Percentiles rank a stretch among this genome's conserved stretches.
Conservation (phyloP, 2,329 filamentous ascomycete species). For the Paraconiothyrium sp. region DNA sequence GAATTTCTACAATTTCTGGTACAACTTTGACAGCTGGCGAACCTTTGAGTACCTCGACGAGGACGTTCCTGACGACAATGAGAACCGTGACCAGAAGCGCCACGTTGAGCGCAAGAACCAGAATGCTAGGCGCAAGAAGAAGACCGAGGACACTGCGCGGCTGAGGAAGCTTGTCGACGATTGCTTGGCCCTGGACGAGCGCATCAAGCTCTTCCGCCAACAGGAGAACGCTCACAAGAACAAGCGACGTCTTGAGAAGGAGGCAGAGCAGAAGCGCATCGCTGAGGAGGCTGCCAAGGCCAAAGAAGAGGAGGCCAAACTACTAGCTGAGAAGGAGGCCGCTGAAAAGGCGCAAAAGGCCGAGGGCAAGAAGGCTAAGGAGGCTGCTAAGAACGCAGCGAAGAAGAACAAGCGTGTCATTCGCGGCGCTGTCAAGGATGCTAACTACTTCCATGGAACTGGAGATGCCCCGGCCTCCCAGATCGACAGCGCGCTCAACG, state of each 20-base stretch:
- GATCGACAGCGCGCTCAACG: constrained; percentile 83
- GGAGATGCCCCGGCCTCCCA: constrained; percentile 76
- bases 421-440: constrained; percentile 92
- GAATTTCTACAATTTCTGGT: constrained; percentile 99
- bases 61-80: constrained; percentile 98
- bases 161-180: constrained; percentile 91
- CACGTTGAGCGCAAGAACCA: constrained; percentile 98
- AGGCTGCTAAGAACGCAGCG: constrained; percentile 96
- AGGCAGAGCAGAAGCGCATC: constrained; percentile 88
- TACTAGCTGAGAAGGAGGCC: constrained; percentile 84
- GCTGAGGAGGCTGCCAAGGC: constrained; percentile 84
- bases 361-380: constrained; percentile 93
- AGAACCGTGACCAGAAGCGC: constrained; percentile 98
- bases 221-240: constrained; percentile 93
- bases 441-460: constrained; percentile 85
- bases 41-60: constrained; percentile 98
- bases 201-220: constrained; percentile 97
- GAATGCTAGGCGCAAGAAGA: constrained; percentile 98
- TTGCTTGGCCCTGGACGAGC: constrained; percentile 83
- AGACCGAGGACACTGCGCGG: constrained; percentile 95
- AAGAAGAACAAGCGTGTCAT: constrained; percentile 99
- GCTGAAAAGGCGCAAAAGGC: constrained; percentile 86
- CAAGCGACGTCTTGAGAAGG: constrained; percentile 89
- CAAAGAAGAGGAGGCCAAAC: constrained; percentile 84
- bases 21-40: constrained; percentile 98